These are phyloP conservation scores for Rhizopogon vinicolor DNA, from an alignment of 768 basidiomycete genomes.

Conservation along the genomic window DNA sequence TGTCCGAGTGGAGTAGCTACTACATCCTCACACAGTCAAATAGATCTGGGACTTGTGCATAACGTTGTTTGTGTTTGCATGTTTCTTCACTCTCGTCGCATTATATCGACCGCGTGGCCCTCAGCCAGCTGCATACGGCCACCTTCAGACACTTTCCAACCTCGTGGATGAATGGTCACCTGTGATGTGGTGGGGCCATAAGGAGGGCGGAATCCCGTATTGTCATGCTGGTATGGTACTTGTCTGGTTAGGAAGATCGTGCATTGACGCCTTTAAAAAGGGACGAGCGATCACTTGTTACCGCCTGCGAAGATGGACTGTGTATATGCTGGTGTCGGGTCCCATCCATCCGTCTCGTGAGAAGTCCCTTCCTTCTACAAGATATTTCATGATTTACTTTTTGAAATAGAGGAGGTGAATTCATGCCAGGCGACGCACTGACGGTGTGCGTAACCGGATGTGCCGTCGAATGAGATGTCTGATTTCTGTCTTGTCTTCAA, in stretches of 20 bases:
- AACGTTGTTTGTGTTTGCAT: background rate
- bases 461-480: too few species aligned
- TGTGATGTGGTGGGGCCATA: conserved; percentile 26
- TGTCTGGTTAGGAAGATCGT: background rate
- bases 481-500: too few species aligned
- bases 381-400: too few species aligned
- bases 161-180: conserved; percentile 22
- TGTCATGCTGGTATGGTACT: conserved; percentile 13
- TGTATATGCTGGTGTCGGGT: too few species aligned
- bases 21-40: background rate
- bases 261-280: background rate
- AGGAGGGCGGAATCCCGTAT: conserved; percentile 1
- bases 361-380: too few species aligned
- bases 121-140: conserved; percentile 28
- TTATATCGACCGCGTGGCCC: conserved; percentile 14
- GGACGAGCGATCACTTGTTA: too few species aligned
- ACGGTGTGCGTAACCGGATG: too few species aligned
- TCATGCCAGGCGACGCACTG: too few species aligned
- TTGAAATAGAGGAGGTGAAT: too few species aligned
- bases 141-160: conserved; percentile 27
- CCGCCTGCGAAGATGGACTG: too few species aligned
- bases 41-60: conserved; percentile 23
- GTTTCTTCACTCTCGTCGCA: conserved; percentile 12
- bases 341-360: too few species aligned
- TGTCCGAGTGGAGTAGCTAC: background rate